Evolutionary conservation across 768 basidiomycete species (phyloP).

Genomic region (Strobilomyces dryophilus): DNA sequence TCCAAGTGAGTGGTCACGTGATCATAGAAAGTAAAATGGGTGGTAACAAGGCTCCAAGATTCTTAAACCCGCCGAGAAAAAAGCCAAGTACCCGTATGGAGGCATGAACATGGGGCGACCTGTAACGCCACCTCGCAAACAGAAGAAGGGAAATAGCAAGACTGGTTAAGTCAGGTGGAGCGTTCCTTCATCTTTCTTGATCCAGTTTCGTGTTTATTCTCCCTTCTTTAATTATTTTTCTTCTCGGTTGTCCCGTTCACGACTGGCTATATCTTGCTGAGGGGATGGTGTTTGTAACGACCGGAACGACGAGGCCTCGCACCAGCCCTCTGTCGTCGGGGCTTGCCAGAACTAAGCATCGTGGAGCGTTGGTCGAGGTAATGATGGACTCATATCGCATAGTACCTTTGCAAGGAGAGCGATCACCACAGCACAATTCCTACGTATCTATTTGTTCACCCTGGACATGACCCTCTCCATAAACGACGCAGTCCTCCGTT

Average conservation of each 20-base stretch:
- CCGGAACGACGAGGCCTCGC: constrained; percentile 15
- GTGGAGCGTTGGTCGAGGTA: constrained; percentile 13
- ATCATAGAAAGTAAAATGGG: not conserved
- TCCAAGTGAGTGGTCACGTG: constrained; percentile 66
- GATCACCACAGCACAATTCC: constrained; percentile 20
- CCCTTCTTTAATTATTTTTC: constrained; percentile 24
- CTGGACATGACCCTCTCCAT: constrained; percentile 21
- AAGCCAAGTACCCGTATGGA: constrained; percentile 87
- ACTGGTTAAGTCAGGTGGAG: constrained; percentile 37
- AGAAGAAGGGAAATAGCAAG: constrained; percentile 94
- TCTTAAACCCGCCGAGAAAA: constrained; percentile 98
- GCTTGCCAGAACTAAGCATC: constrained; percentile 10
- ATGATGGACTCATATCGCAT: constrained; percentile 22
- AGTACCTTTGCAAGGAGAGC: constrained; percentile 21
- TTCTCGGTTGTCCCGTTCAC: constrained; percentile 21
- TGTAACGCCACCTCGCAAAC: constrained; percentile 94
- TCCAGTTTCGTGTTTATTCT: constrained; percentile 29
- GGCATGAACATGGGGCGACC: constrained; percentile 84
- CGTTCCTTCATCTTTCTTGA: constrained; percentile 25
- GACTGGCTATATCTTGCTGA: constrained; percentile 29
- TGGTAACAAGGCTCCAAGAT: constrained; percentile 51
- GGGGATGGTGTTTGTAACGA: constrained; percentile 17
- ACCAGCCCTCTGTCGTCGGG: constrained; percentile 9
- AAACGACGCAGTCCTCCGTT: constrained; percentile 14
- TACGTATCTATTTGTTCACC: constrained; percentile 33